Base-by-base conservation (phyloP, 2,329 filamentous ascomycete genomes). In the Mycosphaerella arachidis region DNA sequence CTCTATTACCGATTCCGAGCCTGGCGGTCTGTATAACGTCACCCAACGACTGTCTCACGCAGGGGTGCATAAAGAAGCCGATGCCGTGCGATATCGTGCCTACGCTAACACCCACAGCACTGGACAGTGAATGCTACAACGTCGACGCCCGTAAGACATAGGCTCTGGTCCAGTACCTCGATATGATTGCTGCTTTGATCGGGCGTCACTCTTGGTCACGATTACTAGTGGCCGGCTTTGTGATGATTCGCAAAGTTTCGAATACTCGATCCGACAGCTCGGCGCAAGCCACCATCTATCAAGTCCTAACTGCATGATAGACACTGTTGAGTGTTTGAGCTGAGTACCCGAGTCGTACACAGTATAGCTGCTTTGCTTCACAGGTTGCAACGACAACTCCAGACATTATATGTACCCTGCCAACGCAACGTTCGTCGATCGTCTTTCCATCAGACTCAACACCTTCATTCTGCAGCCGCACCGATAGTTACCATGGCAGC, bases 41-140 rank as follows among this genome's bases (percentile, higher is more conserved):
- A 57, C 58, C 43, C 54, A 4, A 48, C 24, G 48, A 50, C 5
- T 53, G 56, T 61, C 56, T 56, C 48, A 46, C 48, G 53, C 59
- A 61, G 59, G 59, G 59, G 56, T 48, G 56, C 56, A 53, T 55
- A 58, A 61, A 53, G 56, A 56, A 53, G 10, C 8, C 7, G 45
- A 31, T 54, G 50, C 54, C 35, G 58, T 60, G 45, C 50, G 16
- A 35, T 52, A 35, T n/a, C 9, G 50, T 52, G 30, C 50, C 35
- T 27, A 55, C 40, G 53, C 43, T 48, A 55, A 50, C 52, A 29
- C 12, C 40, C 51, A 20, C 16, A 18, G 35, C 6, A 43, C 33
- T 24, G 29, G 24, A 55, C 4, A n/a, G 9, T 18, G 12, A n/a
- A 31, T 33, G 27, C 43, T 33, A 55, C 40, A 20, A 33, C 18